A percentile compares a stretch with the other conserved stretches of the same genome.
Conservation (phyloP, 2,329 filamentous ascomycete genomes). For the Falciphora oryzae region DNA sequence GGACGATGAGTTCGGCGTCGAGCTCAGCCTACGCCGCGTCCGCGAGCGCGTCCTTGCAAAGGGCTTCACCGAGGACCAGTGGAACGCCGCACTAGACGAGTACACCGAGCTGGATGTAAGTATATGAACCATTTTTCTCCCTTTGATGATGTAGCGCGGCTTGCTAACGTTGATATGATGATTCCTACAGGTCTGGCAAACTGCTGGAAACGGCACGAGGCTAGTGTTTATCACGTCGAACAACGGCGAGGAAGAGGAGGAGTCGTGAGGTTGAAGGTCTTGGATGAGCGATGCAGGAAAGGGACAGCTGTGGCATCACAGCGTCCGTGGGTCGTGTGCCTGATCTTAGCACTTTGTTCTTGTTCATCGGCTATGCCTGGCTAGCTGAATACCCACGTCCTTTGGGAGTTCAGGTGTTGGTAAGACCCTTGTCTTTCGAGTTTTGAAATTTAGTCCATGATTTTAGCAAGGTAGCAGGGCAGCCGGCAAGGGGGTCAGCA, state of each 20-base stretch:
- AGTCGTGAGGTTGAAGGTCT: constrained; percentile 8
- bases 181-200: constrained; percentile 67
- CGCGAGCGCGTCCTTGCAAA: constrained; percentile 90
- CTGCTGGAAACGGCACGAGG: constrained; percentile 62
- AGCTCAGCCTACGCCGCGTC: constrained; percentile 83
- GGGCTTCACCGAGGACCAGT: constrained; percentile 94
- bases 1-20: constrained; percentile 49
- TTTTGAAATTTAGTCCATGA: neutral
- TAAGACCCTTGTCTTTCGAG: neutral
- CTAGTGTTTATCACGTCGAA: constrained; percentile 63
- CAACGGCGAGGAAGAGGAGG: constrained; percentile 44
- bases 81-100: constrained; percentile 79
- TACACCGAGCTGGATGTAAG: constrained; percentile 87
- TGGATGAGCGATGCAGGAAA: neutral
- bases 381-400: neutral
- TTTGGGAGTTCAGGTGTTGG: constrained; percentile 1
- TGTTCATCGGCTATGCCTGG: too few relatives aligned
- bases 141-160: neutral
- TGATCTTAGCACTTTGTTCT: neutral
- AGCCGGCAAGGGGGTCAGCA: neutral
- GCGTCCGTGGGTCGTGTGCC: neutral
- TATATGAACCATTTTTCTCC: constrained; percentile 23
- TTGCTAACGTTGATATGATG: constrained; percentile 26
- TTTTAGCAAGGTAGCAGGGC: neutral
- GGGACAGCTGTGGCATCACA: neutral